Conservation (phyloP, 106 monocot genomes). For the Alisma plantagoaquatica region DNA sequence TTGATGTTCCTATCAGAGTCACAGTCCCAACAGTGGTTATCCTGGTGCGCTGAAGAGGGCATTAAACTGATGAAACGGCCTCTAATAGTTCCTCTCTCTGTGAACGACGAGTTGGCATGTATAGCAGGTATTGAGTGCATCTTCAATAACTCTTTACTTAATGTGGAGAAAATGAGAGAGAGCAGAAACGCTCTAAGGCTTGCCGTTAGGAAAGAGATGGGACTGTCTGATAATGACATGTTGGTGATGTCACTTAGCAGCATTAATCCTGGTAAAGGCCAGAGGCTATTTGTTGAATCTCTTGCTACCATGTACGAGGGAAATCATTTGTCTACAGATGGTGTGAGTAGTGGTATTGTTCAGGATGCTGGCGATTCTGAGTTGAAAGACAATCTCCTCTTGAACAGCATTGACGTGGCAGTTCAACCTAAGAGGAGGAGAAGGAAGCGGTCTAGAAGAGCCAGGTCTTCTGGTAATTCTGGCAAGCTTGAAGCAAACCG, state of each 20-base stretch:
- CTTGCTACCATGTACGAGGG: slow-evolving; percentile 43
- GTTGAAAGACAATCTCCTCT: slow-evolving; percentile 6
- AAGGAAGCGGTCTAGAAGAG: slow-evolving; percentile 26
- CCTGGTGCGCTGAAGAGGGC: slow-evolving; percentile 75
- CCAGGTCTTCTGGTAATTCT: too few species aligned
- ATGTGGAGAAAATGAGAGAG: slow-evolving; percentile 56
- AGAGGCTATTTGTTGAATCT: slow-evolving; percentile 67
- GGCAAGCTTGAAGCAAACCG: too few species aligned
- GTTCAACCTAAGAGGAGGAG: slow-evolving; percentile 21
- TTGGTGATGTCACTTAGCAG: slow-evolving; percentile 85
- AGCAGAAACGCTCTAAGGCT: slow-evolving; percentile 47
- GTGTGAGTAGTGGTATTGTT: too few species aligned
- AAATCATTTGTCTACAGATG: too few species aligned
- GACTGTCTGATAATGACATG: slow-evolving; percentile 61
- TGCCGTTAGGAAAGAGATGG: slow-evolving; percentile 80
- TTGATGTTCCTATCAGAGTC: slow-evolving; percentile 54
- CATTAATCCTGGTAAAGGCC: slow-evolving; percentile 83
- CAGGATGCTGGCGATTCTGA: slow-evolving; percentile 11
- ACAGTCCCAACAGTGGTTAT: slow-evolving; percentile 74
- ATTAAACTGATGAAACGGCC: slow-evolving; percentile 56
- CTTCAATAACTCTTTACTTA: slow-evolving; percentile 50
- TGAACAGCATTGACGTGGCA: slow-evolving; percentile 9
- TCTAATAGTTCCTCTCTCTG: slow-evolving; percentile 67
- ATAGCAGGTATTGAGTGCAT: slow-evolving; percentile 73
- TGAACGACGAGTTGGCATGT: slow-evolving; percentile 86